Conservation (phyloP, 169 alveolate genomes). For the Eimeria zaria region DNA sequence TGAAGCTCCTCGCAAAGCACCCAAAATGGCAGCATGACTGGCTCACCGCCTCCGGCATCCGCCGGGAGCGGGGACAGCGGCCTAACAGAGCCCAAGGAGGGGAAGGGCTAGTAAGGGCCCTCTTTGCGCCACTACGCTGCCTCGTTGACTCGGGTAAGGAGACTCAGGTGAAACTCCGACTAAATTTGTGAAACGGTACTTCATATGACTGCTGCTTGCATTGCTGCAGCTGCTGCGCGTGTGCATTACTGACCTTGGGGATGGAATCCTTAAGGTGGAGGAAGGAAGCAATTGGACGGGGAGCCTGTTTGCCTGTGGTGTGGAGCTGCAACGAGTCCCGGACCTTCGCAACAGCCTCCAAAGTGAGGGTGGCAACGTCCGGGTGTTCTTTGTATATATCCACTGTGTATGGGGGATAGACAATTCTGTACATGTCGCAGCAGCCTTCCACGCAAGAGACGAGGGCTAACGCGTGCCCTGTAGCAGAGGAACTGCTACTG, state of each 20-base stretch:
- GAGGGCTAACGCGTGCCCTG: background rate
- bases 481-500: background rate
- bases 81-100: background rate
- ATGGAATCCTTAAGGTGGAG: slow-evolving; percentile 74
- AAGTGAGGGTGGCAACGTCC: slow-evolving; percentile 46
- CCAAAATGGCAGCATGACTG: background rate
- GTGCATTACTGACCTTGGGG: slow-evolving; percentile 32
- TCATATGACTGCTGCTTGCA: background rate
- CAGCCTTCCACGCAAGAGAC: background rate
- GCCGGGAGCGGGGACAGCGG: background rate
- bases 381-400: slow-evolving; percentile 70
- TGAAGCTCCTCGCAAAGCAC: background rate
- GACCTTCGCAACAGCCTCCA: slow-evolving; percentile 80
- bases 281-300: slow-evolving; percentile 82
- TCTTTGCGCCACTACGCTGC: background rate
- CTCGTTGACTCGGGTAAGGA: background rate
- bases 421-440: slow-evolving; percentile 16
- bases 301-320: slow-evolving; percentile 76
- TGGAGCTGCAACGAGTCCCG: slow-evolving; percentile 77
- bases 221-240: slow-evolving; percentile 5
- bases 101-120: background rate
- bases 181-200: background rate
- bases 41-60: no score
- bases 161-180: background rate
- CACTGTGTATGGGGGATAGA: slow-evolving; percentile 52